phyloP scores from a whole-genome alignment of 106 monocot genomes.

The Amphibolis antarctica region DNA sequence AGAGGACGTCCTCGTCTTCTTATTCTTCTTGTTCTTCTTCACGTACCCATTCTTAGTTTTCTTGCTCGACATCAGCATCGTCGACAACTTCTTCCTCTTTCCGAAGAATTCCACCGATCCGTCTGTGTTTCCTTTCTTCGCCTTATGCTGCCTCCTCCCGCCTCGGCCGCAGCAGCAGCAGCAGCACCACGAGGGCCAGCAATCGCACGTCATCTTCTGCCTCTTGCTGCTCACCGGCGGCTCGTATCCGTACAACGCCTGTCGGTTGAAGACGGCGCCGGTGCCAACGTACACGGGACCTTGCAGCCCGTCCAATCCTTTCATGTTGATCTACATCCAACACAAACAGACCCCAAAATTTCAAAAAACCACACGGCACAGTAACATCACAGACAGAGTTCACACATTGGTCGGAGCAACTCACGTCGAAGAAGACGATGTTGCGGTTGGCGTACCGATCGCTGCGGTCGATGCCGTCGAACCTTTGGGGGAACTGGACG shows the following conservation, averaged over 20 bases:
- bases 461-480: conserved; percentile 67
- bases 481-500: conserved; percentile 90
- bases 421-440: conserved; percentile 86
- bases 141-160: conserved; percentile 23
- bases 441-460: conserved; percentile 90
- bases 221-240: conserved; percentile 54
- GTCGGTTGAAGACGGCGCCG: conserved; percentile 77
- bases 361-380: background rate
- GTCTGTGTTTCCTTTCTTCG: conserved; percentile 23
- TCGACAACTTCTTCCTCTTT: conserved; percentile 20
- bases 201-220: conserved; percentile 85
- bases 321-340: conserved; percentile 81
- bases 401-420: background rate
- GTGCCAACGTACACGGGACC: conserved; percentile 90
- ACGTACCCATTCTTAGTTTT: background rate
- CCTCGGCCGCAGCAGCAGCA: conserved; percentile 56
- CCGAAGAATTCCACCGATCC: conserved; percentile 13
- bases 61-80: conserved; percentile 8
- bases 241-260: conserved; percentile 84
- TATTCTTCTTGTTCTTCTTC: conserved; percentile 38
- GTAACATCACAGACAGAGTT: background rate
- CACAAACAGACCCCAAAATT: background rate
- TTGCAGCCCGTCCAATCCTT: conserved; percentile 82
- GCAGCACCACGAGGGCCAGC: conserved; percentile 93
- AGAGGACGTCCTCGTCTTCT: conserved; percentile 30